Evolutionary conservation across 2,329 filamentous ascomycete species (phyloP).

Genomic region (Claviceps sp.): DNA sequence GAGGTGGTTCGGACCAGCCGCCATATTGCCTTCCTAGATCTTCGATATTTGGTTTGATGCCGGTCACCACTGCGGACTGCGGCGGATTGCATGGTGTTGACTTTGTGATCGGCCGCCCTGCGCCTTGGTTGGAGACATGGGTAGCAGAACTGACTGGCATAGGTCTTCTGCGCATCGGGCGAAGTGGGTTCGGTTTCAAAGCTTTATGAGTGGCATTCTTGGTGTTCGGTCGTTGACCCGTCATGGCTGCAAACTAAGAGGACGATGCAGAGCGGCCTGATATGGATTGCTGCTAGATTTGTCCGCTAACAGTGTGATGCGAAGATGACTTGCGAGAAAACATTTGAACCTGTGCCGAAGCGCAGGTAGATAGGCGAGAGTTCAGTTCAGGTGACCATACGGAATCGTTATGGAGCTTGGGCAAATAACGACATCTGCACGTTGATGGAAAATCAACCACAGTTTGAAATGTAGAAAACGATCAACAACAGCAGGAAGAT

Average conservation of each 20-base stretch:
- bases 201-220: conserved; percentile 19
- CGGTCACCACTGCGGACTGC: conserved; percentile 12
- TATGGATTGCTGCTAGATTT: neutral
- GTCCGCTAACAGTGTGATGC: neutral
- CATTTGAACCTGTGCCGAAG: neutral
- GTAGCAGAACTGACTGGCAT: conserved; percentile 47
- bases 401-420: neutral
- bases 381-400: neutral
- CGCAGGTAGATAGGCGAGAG: neutral
- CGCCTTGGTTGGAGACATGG: conserved; percentile 39
- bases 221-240: conserved; percentile 24
- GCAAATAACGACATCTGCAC: neutral
- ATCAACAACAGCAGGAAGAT: too few relatives aligned
- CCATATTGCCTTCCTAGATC: conserved; percentile 32
- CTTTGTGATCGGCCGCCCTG: conserved; percentile 12
- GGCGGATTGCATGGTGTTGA: conserved; percentile 10
- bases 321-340: neutral
- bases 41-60: conserved; percentile 23
- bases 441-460: neutral
- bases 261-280: neutral
- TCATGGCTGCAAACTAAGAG: conserved; percentile 23
- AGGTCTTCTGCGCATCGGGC: conserved; percentile 27
- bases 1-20: conserved; percentile 44
- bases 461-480: too few relatives aligned
- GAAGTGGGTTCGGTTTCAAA: conserved; percentile 23